Evolutionary conservation across 805 yeast genomes (phyloP).

Genomic region (Lipomyces chichibuensis): DNA sequence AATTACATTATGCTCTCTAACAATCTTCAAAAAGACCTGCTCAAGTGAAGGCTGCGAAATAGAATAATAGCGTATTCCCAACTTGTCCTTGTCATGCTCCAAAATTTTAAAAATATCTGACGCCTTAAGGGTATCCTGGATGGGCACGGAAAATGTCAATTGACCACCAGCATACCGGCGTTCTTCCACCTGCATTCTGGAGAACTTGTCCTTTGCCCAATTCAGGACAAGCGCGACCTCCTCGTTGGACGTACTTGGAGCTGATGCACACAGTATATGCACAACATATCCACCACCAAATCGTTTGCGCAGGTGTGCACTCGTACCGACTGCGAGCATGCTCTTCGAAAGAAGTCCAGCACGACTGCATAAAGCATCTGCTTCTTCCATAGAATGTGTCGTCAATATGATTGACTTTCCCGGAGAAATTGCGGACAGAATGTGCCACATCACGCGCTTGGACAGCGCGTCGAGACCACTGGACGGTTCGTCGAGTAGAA

Average conservation of each 20-base stretch:
- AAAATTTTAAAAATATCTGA: slow-evolving; percentile 15
- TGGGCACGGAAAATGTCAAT: slow-evolving; percentile 32
- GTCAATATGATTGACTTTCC: slow-evolving; percentile 42
- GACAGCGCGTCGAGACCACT: slow-evolving; percentile 46
- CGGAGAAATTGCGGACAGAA: slow-evolving; percentile 39
- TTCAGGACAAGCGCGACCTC: neutral
- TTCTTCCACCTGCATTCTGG: slow-evolving; percentile 10
- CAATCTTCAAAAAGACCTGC: slow-evolving; percentile 43
- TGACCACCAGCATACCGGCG: slow-evolving; percentile 35
- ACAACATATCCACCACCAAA: slow-evolving; percentile 40
- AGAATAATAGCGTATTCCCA: slow-evolving; percentile 38
- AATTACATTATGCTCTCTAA: slow-evolving; percentile 38
- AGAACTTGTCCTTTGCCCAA: slow-evolving; percentile 34
- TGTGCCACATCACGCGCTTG: slow-evolving; percentile 45
- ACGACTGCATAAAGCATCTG: slow-evolving; percentile 43
- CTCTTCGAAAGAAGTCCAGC: slow-evolving; percentile 42
- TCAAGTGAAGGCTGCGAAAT: slow-evolving; percentile 40
- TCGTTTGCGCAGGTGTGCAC: slow-evolving; percentile 34
- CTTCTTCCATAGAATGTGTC: slow-evolving; percentile 47
- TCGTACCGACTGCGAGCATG: slow-evolving; percentile 42
- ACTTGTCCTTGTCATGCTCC: slow-evolving; percentile 2
- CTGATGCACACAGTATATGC: slow-evolving; percentile 36
- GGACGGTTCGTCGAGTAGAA: slow-evolving; percentile 45
- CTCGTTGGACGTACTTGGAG: neutral
- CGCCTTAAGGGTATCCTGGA: slow-evolving; percentile 14